Base-by-base conservation (phyloP, 2,329 filamentous ascomycete genomes). In the Escovopsis sp. region DNA sequence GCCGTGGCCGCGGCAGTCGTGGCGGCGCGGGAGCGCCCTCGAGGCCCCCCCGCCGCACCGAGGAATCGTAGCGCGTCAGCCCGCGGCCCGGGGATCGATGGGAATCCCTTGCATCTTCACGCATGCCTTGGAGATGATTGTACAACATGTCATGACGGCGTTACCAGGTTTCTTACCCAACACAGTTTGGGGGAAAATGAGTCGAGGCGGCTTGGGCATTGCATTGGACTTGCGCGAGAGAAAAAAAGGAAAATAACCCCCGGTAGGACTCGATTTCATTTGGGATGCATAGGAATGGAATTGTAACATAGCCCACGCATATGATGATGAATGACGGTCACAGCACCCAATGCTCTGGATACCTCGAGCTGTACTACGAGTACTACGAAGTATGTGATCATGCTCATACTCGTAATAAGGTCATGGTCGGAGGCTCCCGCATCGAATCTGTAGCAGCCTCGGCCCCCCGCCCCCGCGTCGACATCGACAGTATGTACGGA, bases 121-220 rank as follows among this genome's bases (percentile, higher is more conserved):
- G 47, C 47, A 51, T 57, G 44, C 51, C 49, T 49, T 50, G 47
- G 51, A 51, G 55, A 51, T 54, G 53, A 53, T 45, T 65, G 56
- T 63, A 62, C 58, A 63, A 55, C 54, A 62, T 54, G 54, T 57
- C 55, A 60, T 58, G 53, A 58, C 57, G 60, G 59, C 61, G 60
- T 62, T 51, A 50, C 52, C 44, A 54, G 53, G 48, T 53, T 45
- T 45, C 46, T 51, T 44, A 9, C 27, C 27, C 41, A 35, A 48
- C 50, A 51, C 42, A 45, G 47, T 50, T 50, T 43, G 46, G 51
- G 48, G 39, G 48, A 46, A 20, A 47, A 49, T 53, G 47, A 51
- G 50, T 46, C 43, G 43, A 43, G 46, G 42, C 34, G 45, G 40
- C 41, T 50, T 43, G 42, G 51, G 52, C 55, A 57, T 58, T 57